These are phyloP conservation scores for Ajuga chamaepitys DNA, from an alignment of 257 asterid species.

Conservation along the genomic window DNA sequence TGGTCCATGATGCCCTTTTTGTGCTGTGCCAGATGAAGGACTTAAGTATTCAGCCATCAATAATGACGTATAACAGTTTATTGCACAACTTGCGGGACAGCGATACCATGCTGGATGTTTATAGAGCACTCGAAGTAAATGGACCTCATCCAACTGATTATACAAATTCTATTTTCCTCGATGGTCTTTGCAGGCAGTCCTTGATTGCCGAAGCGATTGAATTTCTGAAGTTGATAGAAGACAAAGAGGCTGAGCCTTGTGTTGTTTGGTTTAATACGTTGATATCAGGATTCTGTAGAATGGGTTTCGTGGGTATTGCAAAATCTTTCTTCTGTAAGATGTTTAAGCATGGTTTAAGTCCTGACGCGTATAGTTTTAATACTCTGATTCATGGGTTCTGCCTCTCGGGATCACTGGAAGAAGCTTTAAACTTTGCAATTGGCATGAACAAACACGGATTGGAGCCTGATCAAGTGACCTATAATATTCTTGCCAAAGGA, in stretches of 20 bases:
- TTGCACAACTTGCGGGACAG: constrained; percentile 52
- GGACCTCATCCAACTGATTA: constrained; percentile 39
- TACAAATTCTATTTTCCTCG: constrained; percentile 55
- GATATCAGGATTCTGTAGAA: constrained; percentile 58
- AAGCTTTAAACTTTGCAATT: constrained; percentile 46
- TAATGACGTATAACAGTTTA: constrained; percentile 54
- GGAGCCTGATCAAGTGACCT: constrained; percentile 63
- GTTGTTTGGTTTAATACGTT: constrained; percentile 54
- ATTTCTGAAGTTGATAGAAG: constrained; percentile 34
- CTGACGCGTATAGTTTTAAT: constrained; percentile 64
- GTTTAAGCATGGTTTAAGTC: constrained; percentile 58
- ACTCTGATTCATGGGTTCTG: constrained; percentile 67
- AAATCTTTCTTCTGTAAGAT: constrained; percentile 66
- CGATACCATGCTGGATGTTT: constrained; percentile 48
- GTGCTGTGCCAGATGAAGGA: constrained; percentile 65
- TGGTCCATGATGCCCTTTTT: constrained; percentile 65
- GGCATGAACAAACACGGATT: constrained; percentile 74
- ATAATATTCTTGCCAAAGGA: constrained; percentile 65
- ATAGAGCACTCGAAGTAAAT: constrained; percentile 36
- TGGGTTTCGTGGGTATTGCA: constrained; percentile 53
- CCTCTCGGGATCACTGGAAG: constrained; percentile 53
- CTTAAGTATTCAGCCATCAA: constrained; percentile 43
- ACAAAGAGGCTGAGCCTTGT: constrained; percentile 36
- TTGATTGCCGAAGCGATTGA: constrained; percentile 54
- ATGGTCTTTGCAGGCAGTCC: constrained; percentile 64